A percentile compares a stretch with the other conserved stretches of the same genome.
Conservation (phyloP, 73 alveolate genomes). For the Paramecium pentaurelia region DNA sequence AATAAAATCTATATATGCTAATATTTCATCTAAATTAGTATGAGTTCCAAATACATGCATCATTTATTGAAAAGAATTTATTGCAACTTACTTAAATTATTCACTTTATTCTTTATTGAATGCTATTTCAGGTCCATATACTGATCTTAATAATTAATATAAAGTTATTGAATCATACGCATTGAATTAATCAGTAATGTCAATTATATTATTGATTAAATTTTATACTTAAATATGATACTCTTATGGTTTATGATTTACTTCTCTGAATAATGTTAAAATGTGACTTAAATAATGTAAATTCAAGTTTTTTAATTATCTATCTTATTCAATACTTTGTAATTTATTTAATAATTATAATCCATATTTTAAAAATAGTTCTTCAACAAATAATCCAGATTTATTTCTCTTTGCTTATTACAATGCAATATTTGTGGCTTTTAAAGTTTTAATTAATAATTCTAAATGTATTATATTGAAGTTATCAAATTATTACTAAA, state of each 20-base stretch:
- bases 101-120: not conserved
- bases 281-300: conserved; percentile 6
- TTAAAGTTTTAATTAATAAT: not conserved
- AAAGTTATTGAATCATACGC: conserved; percentile 14
- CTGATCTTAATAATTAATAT: not conserved
- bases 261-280: conserved; percentile 27
- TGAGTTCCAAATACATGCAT: conserved; percentile 43
- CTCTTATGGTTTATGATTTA: not conserved
- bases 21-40: conserved; percentile 38
- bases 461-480: not conserved
- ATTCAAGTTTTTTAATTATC: not conserved
- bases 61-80: not conserved
- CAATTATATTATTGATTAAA: not conserved
- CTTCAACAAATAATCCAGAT: not conserved
- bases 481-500: not conserved
- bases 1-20: conserved; percentile 15
- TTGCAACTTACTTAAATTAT: not conserved
- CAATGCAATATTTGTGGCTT: not conserved
- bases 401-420: not conserved
- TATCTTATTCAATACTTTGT: not conserved
- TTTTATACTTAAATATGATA: not conserved
- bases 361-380: conserved; percentile 3
- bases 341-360: not conserved
- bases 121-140: conserved; percentile 1
- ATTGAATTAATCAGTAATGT: conserved; percentile 5